A percentile compares a stretch with the other conserved stretches of the same genome.
These are phyloP conservation scores for Gossypium bickii DNA, from an alignment of 345 rosid species.

Conservation along the genomic window DNA sequence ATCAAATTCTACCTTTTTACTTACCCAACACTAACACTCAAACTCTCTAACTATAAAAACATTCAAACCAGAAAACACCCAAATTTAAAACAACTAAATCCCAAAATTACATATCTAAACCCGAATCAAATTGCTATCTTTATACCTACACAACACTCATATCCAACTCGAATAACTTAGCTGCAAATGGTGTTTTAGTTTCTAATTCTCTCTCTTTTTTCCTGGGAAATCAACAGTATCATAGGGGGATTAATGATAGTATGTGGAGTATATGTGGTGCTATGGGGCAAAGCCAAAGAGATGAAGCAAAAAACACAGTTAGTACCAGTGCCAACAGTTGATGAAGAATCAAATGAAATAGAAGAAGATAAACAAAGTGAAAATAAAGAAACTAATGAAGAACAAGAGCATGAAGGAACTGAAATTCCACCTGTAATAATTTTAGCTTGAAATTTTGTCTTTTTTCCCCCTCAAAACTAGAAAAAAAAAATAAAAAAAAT, in stretches of 20 bases:
- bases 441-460: too few species aligned
- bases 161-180: background rate
- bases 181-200: background rate
- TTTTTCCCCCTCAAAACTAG: too few species aligned
- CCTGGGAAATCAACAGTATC: conserved; percentile 25
- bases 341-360: conserved; percentile 5
- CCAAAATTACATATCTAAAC: background rate
- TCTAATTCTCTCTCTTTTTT: background rate
- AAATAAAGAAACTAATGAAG: too few species aligned
- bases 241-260: conserved; percentile 43
- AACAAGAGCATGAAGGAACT: background rate
- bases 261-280: conserved; percentile 40
- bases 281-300: conserved; percentile 32
- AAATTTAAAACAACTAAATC: background rate
- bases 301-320: background rate
- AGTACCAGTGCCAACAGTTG: background rate
- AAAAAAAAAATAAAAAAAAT: too few species aligned
- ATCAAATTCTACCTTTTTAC: background rate
- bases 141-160: background rate
- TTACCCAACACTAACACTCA: too few species aligned
- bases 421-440: too few species aligned
- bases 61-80: background rate
- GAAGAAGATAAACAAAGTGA: background rate
- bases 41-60: too few species aligned
- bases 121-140: background rate